Evolutionary conservation across 768 basidiomycete genomes (phyloP), one percentile per base, ranked within the genome.

Genomic region (Strobilomyces dryophilus): DNA sequence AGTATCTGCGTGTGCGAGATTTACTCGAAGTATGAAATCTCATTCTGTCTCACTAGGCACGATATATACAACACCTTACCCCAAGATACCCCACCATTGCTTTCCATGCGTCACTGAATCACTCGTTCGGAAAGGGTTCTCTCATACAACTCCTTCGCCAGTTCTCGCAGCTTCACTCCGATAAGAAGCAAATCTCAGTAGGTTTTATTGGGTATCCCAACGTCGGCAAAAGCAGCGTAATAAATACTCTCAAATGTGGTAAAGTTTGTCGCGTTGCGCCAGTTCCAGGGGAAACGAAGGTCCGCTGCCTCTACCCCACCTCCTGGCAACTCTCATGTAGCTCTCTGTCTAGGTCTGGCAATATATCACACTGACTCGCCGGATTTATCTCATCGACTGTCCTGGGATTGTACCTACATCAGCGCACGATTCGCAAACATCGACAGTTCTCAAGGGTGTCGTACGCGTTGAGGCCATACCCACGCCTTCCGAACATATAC

Each of bases 141-240:
- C 84, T 99, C 55, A 99, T 99, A 62, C 94, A 97, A 71, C 82
- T 98, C 42, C 80, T 99, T 43, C 83, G 97, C 26, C 97, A 98
- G 66, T 99, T 99, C 71, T 89, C 94, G 5, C 91, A 92, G 60
- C 82, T 98, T 35, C 97, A 98, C 71, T 91, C 92, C 11, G 97
- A 99, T 75, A 98, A 97, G 77, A 98, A 97, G 74, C 95, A 99
- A 69, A 98, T 99, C 62, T 95, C 92, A 18, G 94, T 99, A 59
- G 95, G 95, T 14, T 92, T 99, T 67, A 82, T 99, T 61, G 95
- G 97, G 46, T 99, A 99, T 72, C 95, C 97, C 8, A 99, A 99
- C 67, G 94, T 97, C 55, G 95, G 95, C 15, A 99, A 98, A 74
- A 92, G 89, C 59, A 89, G 87, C 67, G 91, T 99, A 54, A 99